A percentile compares a stretch with the other conserved stretches of the same genome.
Conservation (phyloP, 176 grass and related monocot species). For the Bromus sterilis region DNA sequence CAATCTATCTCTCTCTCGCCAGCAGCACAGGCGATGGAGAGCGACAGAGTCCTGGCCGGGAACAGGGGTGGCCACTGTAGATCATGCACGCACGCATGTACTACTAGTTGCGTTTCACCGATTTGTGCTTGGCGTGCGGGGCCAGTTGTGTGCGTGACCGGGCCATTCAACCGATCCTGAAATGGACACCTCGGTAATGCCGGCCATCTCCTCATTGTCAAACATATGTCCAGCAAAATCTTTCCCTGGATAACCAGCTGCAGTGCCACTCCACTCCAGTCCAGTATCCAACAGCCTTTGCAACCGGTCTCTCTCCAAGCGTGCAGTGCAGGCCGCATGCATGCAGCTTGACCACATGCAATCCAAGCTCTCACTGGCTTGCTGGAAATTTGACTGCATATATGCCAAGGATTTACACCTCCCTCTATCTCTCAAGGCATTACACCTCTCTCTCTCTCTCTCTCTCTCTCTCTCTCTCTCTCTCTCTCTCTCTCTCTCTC, state of each 20-base stretch:
- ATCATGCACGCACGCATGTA: not conserved
- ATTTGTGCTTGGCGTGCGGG: constrained; percentile 4
- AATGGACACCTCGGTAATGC: constrained; percentile 26
- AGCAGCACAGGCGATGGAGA: not conserved
- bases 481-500: not conserved
- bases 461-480: not conserved
- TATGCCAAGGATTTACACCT: not conserved
- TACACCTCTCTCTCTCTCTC: too few species aligned
- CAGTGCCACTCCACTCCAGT: not conserved
- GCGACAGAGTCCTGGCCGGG: constrained; percentile 17
- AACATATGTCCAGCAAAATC: constrained; percentile 31
- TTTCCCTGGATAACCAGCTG: constrained; percentile 36
- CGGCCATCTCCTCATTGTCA: constrained; percentile 26
- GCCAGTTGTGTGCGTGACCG: not conserved
- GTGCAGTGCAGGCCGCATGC: not conserved
- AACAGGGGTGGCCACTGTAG: constrained; percentile 13
- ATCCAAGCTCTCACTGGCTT: not conserved
- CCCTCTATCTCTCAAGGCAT: not conserved
- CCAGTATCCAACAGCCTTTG: not conserved
- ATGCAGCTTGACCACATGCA: constrained; percentile 14
- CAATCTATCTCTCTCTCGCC: not conserved
- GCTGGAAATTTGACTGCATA: not conserved
- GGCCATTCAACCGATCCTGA: constrained; percentile 2
- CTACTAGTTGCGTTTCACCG: constrained; percentile 15
- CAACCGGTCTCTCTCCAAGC: not conserved